Base-by-base conservation (phyloP, 2,329 filamentous ascomycete species). In the Diaporthe sp. region DNA sequence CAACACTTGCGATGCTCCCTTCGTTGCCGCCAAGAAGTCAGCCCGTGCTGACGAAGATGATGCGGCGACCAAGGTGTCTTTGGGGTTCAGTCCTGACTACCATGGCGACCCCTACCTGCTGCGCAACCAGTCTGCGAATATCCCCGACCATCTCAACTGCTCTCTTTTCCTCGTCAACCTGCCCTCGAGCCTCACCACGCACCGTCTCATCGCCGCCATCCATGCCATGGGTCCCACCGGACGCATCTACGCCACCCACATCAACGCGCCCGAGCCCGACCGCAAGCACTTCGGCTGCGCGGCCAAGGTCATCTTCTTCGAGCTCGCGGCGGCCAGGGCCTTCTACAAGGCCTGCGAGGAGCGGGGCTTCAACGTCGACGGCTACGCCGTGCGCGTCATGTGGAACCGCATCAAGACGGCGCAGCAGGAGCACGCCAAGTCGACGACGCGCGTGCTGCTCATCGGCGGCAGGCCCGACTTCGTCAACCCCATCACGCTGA, bases 101-200 rank as follows among this genome's bases (percentile, higher is more conserved):
- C 78, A 78, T 10, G 87, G 86, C 31, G 83, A 87, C 76, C 81
- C 82, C 0, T 78, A 75, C 46, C 77, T 85, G 0, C 22, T 55
- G 3, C 81, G 81, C 13, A 88, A 88, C 80, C 82, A 80, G 58
- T 85, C 83, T 2, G 86, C 85, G 6, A 65, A 82, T 46, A 85
- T 88, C 46, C 81, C 84, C 0, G 80, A 85, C 44, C 75, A 79
- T 4, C 73, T 85, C 44, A 91, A 89, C 80, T 89, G 88, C 44
- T 85, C 88, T 0, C 81, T 91, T 1, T 91, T 88, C 86, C 77
- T 91, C 37, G 88, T 86, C 2, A 87, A 88, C 68, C 84, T 91
- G 0, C 87, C 89, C 0, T 82, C 86, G 0, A 77, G 83, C 71
- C 80, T 88, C 57, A 85, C 82, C 2, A 83, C 86, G 55, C 77